These are phyloP conservation scores for Ascochyta koolunga DNA, from an alignment of 2,329 filamentous ascomycete species.

Conservation along the genomic window DNA sequence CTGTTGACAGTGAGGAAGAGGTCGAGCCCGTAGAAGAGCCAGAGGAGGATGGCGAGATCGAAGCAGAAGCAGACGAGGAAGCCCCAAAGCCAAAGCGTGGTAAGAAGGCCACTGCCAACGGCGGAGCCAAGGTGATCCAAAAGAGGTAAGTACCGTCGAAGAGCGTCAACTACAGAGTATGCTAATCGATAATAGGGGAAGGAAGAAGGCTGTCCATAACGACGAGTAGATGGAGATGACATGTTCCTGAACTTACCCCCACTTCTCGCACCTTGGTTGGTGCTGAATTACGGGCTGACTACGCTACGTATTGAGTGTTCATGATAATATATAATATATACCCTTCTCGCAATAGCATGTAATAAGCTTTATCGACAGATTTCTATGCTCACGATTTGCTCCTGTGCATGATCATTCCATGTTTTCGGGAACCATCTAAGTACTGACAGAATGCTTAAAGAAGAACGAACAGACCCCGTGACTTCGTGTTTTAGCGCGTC, in stretches of 20 bases:
- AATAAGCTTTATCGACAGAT: neutral
- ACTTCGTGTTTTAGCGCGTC: neutral
- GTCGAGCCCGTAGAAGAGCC: slow-evolving; percentile 16
- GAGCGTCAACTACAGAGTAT: neutral
- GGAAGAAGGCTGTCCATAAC: slow-evolving; percentile 29
- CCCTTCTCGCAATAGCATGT: slow-evolving; percentile 2
- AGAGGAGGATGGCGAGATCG: slow-evolving; percentile 19
- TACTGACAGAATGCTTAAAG: neutral
- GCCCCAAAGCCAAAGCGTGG: slow-evolving; percentile 31
- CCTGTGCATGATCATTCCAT: too few species aligned
- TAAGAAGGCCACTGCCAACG: slow-evolving; percentile 25
- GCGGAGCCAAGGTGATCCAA: slow-evolving; percentile 28
- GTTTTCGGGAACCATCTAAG: neutral
- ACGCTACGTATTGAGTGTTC: neutral
- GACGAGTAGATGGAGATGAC: slow-evolving; percentile 21
- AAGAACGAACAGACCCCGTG: neutral
- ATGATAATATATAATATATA: slow-evolving; percentile 14
- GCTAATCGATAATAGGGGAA: slow-evolving; percentile 26
- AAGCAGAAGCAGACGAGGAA: slow-evolving; percentile 22
- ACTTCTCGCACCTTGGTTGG: neutral
- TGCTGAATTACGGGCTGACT: slow-evolving; percentile 1
- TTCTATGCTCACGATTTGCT: too few species aligned
- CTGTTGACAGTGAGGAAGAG: slow-evolving; percentile 26
- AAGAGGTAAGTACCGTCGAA: slow-evolving; percentile 33
- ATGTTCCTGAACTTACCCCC: neutral